Base-by-base conservation (phyloP, 1,139 yeast species). In the Sugiyamaella neomexicana region DNA sequence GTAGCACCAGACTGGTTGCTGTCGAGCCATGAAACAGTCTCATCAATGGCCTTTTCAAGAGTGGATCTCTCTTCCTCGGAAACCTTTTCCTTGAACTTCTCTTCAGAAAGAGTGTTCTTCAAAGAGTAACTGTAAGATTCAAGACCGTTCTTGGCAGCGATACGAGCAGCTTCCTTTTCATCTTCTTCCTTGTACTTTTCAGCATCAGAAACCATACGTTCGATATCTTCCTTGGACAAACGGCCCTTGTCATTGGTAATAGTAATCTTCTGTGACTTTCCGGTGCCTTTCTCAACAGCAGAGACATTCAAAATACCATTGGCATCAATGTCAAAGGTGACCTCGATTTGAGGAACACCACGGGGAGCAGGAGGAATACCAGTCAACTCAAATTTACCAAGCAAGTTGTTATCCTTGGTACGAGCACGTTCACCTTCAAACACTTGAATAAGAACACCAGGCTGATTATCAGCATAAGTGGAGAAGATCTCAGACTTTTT, bases 281-380 rank as follows among this genome's bases (percentile, higher is more conserved):
- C 88, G 62, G 88, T 83, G 75, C 85, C 95, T 85, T 89, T 89
- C 79, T 89, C 96, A 68, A 88, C 86, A 62, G 96, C 96, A 71
- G 95, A 85, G 60, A 89, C 96, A 81, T 89, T 89, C 77, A 89
- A 81, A 77, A 89, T 89, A 78, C 96, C 95, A 75, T 88, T 90
- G 68, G 96, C 90, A 73, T 88, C 96, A 68, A 88, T 82, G 75
- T 88, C 96, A 72, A 89, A 89, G 66, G 96, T 87, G 67, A 88
- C 96, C 80, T 88, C 96, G 69, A 88, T 87, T 80, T 88, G 95
- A 71, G 96, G 95, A 63, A 88, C 95, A 80, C 96, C 96, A 80
- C 93, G 89, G 75, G 96, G 96, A 60, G 96, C 95, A 69, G 96
- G 95, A 72, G 96, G 96, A 65, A 88, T 88, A 74, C 96, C 96